These are phyloP conservation scores for Acanthamoeba sp. DNA, from an alignment of 208 protist genomes.

Conservation along the genomic window DNA sequence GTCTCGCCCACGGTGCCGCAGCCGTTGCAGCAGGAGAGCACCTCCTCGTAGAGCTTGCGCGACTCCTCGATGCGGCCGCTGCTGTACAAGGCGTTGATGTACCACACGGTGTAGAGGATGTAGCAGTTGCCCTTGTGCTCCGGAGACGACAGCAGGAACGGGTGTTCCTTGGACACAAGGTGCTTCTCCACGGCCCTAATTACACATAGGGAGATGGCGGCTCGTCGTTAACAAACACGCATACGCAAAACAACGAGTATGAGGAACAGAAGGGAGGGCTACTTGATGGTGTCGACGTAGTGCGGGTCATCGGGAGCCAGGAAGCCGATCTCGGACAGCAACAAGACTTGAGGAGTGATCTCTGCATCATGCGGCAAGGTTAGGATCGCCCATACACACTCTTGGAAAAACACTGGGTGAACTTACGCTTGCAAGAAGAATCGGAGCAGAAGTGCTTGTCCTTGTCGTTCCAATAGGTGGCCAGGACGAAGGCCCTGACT, in stretches of 20 bases:
- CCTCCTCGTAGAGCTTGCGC: slow-evolving; percentile 71
- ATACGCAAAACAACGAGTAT: background rate
- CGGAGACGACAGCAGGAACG: slow-evolving; percentile 49
- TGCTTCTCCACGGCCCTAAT: slow-evolving; percentile 44
- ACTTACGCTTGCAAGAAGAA: background rate
- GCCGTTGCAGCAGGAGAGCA: slow-evolving; percentile 69
- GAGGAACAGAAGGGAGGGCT: slow-evolving; percentile 53
- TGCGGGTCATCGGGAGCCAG: slow-evolving; percentile 65
- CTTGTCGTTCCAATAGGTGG: slow-evolving; percentile 78
- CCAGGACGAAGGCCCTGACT: slow-evolving; percentile 80
- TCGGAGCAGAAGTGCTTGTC: slow-evolving; percentile 76
- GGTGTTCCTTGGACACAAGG: slow-evolving; percentile 23
- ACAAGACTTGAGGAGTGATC: slow-evolving; percentile 74
- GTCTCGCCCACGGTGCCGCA: slow-evolving; percentile 67
- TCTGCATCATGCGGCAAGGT: background rate
- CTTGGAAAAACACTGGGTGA: no score
- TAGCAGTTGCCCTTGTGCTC: slow-evolving; percentile 63
- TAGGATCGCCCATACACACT: no score
- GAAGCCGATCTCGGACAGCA: slow-evolving; percentile 84
- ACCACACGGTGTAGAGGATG: slow-evolving; percentile 68
- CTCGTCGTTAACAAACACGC: background rate
- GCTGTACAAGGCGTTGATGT: slow-evolving; percentile 61
- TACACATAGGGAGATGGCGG: no score
- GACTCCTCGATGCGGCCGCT: slow-evolving; percentile 49
- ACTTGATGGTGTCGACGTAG: slow-evolving; percentile 79